Percentiles rank a stretch among this genome's conserved stretches.
Evolutionary conservation across 176 grass and related monocot genomes (phyloP).

Genomic region (Ananas comosus): DNA sequence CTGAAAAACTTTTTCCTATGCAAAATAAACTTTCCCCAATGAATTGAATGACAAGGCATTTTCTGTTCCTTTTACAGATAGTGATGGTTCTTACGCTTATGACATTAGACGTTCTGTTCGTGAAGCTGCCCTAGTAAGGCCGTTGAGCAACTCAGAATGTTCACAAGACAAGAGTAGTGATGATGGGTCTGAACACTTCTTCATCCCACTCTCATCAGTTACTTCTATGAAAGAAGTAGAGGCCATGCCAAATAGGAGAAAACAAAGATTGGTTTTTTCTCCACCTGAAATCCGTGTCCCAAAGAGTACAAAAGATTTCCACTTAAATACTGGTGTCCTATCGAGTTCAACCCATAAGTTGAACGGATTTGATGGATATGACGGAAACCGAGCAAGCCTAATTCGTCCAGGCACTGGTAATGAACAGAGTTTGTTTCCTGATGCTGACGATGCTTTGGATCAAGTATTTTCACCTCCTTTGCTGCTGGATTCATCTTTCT

Average conservation of each 20-base stretch:
- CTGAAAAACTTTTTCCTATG: too few species aligned
- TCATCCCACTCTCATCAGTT: slow-evolving; percentile 53
- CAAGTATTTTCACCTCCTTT: slow-evolving; percentile 91
- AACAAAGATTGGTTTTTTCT: slow-evolving; percentile 38
- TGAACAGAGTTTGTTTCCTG: slow-evolving; percentile 31
- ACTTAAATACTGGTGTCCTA: slow-evolving; percentile 19
- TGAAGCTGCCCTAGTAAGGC: slow-evolving; percentile 78
- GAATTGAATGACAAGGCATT: neutral
- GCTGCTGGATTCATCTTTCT: slow-evolving; percentile 66
- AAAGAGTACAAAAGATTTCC: slow-evolving; percentile 25
- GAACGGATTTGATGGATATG: slow-evolving; percentile 24
- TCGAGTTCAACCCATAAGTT: slow-evolving; percentile 26
- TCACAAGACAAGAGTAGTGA: slow-evolving; percentile 44
- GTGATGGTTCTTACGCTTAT: slow-evolving; percentile 38
- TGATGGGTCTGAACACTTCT: slow-evolving; percentile 80
- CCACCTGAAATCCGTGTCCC: slow-evolving; percentile 31
- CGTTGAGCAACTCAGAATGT: slow-evolving; percentile 39
- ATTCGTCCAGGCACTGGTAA: slow-evolving; percentile 27
- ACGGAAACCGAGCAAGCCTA: slow-evolving; percentile 5
- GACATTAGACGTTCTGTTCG: slow-evolving; percentile 83
- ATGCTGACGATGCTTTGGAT: slow-evolving; percentile 76
- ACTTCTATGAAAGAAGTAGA: slow-evolving; percentile 43
- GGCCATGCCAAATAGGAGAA: slow-evolving; percentile 37
- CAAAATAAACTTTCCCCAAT: too few species aligned
- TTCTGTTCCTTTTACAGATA: slow-evolving; percentile 41